A percentile compares a stretch with the other conserved stretches of the same genome.
phyloP scores from a whole-genome alignment of 2,329 filamentous ascomycete species.

The Hypoxylon rubiginosum region DNA sequence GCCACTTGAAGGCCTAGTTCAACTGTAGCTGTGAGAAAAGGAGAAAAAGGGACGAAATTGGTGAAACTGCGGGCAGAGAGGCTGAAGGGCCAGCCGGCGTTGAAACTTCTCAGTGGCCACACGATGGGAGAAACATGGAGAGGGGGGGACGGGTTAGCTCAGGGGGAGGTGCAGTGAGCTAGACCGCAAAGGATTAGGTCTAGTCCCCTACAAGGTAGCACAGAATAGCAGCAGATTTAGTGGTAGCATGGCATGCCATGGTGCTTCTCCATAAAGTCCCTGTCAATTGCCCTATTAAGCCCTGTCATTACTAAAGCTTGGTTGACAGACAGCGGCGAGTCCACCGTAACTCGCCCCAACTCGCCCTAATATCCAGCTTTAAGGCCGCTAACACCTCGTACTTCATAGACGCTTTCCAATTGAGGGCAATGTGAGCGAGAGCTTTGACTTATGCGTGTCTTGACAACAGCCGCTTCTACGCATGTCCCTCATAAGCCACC shows the following conservation, averaged over 20 bases:
- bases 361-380: too few species aligned
- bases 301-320: slow-evolving; percentile 15
- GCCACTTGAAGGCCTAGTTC: neutral
- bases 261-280: slow-evolving; percentile 15
- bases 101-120: slow-evolving; percentile 24
- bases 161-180: slow-evolving; percentile 1
- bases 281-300: slow-evolving; percentile 6
- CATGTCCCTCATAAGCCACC: slow-evolving; percentile 12
- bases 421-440: slow-evolving; percentile 21
- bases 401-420: slow-evolving; percentile 7
- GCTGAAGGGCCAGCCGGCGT: slow-evolving; percentile 15
- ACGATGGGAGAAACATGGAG: slow-evolving; percentile 29
- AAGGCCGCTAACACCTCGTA: neutral
- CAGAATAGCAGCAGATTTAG: neutral
- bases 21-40: neutral
- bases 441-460: neutral
- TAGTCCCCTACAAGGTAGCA: slow-evolving; percentile 6
- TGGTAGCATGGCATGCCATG: neutral
- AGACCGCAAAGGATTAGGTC: slow-evolving; percentile 13
- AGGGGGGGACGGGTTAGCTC: slow-evolving; percentile 6
- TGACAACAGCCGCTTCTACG: slow-evolving; percentile 2
- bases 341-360: neutral
- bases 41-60: slow-evolving; percentile 10
- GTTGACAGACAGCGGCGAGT: slow-evolving; percentile 23
- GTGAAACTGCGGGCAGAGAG: slow-evolving; percentile 25